Percentiles rank a stretch among this genome's conserved stretches.
These are phyloP conservation scores for Collybia nuda DNA, from an alignment of 768 basidiomycete genomes.

Conservation along the genomic window DNA sequence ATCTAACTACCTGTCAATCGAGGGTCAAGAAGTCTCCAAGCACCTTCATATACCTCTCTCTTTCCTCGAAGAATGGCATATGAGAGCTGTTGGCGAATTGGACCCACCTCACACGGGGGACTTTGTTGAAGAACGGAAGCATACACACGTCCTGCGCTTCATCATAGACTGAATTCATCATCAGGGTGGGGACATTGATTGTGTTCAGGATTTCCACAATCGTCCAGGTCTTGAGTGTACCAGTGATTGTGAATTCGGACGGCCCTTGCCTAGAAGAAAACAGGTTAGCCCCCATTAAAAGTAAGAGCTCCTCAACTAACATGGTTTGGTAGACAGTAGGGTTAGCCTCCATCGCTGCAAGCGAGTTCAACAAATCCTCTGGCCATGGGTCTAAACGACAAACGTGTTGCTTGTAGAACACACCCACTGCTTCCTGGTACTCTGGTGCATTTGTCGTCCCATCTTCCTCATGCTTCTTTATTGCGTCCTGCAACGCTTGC, in stretches of 20 bases:
- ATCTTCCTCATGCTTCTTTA: constrained; percentile 15
- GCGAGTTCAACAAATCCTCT: constrained; percentile 17
- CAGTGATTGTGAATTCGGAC: constrained; percentile 13
- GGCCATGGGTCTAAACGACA: constrained; percentile 24
- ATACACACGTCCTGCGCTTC: constrained; percentile 38
- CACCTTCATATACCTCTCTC: constrained; percentile 36
- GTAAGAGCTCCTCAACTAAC: constrained; percentile 13
- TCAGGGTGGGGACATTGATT: constrained; percentile 36
- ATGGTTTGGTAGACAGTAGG: constrained; percentile 25
- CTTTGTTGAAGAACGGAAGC: constrained; percentile 35
- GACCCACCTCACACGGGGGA: constrained; percentile 43
- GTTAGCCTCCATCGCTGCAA: constrained; percentile 18
- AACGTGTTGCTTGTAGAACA: constrained; percentile 24
- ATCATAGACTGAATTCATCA: constrained; percentile 44
- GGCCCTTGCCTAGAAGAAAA: constrained; percentile 10
- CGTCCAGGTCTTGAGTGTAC: constrained; percentile 38
- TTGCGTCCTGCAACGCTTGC: constrained; percentile 15
- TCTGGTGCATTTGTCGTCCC: constrained; percentile 15
- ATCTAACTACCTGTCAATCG: no score
- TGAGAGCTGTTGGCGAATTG: constrained; percentile 45
- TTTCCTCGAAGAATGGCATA: constrained; percentile 43
- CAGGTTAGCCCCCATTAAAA: constrained; percentile 12
- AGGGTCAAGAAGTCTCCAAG: constrained; percentile 31
- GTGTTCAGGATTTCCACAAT: constrained; percentile 41
- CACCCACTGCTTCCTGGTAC: constrained; percentile 16